Conservation (phyloP, 345 rosid genomes). For the Eucalyptus tenuipes region DNA sequence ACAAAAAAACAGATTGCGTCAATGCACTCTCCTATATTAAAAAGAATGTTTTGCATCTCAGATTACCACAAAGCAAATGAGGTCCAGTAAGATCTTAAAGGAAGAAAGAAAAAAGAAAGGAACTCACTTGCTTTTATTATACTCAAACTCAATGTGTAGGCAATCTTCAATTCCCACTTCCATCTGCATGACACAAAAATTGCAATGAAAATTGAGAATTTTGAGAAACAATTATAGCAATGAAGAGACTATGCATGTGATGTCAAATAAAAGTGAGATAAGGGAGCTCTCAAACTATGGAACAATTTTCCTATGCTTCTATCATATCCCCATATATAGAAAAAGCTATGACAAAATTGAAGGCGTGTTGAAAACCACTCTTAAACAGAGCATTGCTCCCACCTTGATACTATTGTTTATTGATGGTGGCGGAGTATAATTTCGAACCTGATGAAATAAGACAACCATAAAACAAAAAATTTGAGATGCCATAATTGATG, state of each 20-base stretch:
- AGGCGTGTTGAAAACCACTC: background rate
- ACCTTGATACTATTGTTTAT: conserved; percentile 96
- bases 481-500: background rate
- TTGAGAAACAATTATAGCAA: background rate
- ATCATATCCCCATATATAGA: background rate
- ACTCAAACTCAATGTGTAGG: conserved; percentile 95
- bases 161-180: conserved; percentile 99
- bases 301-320: background rate
- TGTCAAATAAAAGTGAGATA: background rate
- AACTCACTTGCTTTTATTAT: conserved; percentile 97
- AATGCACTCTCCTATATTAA: background rate
- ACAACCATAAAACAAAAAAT: background rate
- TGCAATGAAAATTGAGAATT: background rate
- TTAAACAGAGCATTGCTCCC: background rate
- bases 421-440: conserved; percentile 62
- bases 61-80: background rate
- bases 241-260: background rate
- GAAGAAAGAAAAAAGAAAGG: background rate
- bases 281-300: background rate
- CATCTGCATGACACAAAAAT: conserved; percentile 46
- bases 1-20: background rate
- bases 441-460: conserved; percentile 56
- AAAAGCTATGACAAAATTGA: background rate
- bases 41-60: background rate
- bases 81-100: background rate